A percentile compares a stretch with the other conserved stretches of the same genome.
phyloP scores from a whole-genome alignment of 2,329 filamentous ascomycete genomes.

The Colletotrichum lentis region DNA sequence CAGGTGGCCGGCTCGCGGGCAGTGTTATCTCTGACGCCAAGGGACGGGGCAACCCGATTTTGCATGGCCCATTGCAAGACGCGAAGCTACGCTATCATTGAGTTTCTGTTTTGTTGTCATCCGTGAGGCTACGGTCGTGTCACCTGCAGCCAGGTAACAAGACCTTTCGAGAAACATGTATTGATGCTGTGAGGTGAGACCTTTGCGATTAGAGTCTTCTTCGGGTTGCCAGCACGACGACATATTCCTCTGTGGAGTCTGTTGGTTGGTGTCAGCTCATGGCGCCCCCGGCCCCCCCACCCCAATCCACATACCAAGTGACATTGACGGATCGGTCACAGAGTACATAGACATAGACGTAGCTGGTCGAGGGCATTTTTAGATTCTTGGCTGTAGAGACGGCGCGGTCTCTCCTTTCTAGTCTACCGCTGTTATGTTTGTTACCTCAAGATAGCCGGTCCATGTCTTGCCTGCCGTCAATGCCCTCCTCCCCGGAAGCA shows the following conservation, averaged over 20 bases:
- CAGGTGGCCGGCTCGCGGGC: conserved; percentile 4
- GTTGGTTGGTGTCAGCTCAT: not conserved
- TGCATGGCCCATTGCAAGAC: not conserved
- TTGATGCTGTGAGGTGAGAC: not conserved
- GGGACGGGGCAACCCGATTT: not conserved
- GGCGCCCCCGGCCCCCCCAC: too few relatives aligned
- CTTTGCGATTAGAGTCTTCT: not conserved
- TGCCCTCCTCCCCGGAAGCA: too few relatives aligned
- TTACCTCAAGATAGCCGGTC: too few relatives aligned
- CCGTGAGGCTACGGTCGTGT: not conserved
- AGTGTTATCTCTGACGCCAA: not conserved
- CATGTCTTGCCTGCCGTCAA: too few relatives aligned
- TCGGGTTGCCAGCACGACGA: not conserved
- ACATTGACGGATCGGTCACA: too few relatives aligned
- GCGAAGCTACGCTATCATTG: not conserved
- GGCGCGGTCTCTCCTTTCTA: too few relatives aligned
- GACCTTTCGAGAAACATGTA: not conserved
- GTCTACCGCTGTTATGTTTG: too few relatives aligned
- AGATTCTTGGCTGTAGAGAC: too few relatives aligned
- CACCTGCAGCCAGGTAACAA: not conserved
- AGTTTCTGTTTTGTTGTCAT: not conserved
- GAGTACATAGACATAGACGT: too few relatives aligned
- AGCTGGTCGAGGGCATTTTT: too few relatives aligned
- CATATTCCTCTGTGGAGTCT: not conserved
- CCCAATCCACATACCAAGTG: too few relatives aligned